Base-by-base conservation (phyloP, 768 basidiomycete genomes). In the Psilocybe azurescens region DNA sequence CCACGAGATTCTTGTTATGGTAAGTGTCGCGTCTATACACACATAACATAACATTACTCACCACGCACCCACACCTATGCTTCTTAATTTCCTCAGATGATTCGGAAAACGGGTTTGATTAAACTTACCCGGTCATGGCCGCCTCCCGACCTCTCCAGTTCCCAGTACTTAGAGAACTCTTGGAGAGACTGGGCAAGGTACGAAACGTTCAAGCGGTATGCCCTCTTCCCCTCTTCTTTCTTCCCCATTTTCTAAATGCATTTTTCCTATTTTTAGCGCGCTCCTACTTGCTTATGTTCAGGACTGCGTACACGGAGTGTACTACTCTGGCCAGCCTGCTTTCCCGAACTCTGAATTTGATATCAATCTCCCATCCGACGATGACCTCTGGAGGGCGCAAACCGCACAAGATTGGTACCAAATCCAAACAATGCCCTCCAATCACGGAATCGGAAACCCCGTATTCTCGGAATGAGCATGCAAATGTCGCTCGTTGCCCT, bases 1-100 rank as follows among this genome's bases (percentile, higher is more conserved):
- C 68, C 89, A 84, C 73, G 80, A 80, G 39, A 84, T 86, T 80
- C 80, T 90, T 28, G 82, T 87, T 51, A 81, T 81, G 79, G 88
- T 87, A 68, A 68, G 79, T 77, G 24, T 68, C 47, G 32, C 49
- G 46, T 53, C 63, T 47, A 52, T 58, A 62, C 56, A 61, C 58
- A 61, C 58, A 65, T 58, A 53, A 38, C 67, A 69, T 53, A 65
- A 64, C 53, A 66, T 48, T 55, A 39, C 67, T 65, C 64, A 65
- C 65, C 54, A 68, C 56, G 63, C 65, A 62, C 63, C 65, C 56
- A 67, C 59, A 63, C 59, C 24, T 41, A 20, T 50, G 41, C 56
- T 60, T 53, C 54, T 54, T 65, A 56, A 56, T 57, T 55, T 32
- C 29, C n/a, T 64, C 20, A 84, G 83, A 81, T 83, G 80, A 80